phyloP scores from a whole-genome alignment of 176 grass and related monocot species.

The Cymbopogon citratus region DNA sequence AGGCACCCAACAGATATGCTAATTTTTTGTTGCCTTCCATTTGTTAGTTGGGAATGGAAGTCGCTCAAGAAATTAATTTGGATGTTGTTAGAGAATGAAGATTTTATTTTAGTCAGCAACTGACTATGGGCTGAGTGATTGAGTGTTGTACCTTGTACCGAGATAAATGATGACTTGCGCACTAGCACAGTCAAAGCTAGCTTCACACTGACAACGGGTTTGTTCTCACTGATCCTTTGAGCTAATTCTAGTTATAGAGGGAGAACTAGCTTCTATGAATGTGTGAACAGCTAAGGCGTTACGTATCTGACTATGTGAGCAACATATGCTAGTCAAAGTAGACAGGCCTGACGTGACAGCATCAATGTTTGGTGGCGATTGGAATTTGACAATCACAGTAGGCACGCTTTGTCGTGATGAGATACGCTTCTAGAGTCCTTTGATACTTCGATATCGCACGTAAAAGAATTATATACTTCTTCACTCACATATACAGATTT shows the following conservation, averaged over 20 bases:
- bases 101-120: background rate
- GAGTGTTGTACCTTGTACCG: background rate
- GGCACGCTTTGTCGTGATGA: background rate
- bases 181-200: constrained; percentile 4
- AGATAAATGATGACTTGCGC: background rate
- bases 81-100: background rate
- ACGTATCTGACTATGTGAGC: background rate
- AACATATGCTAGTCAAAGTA: background rate
- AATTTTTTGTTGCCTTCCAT: background rate
- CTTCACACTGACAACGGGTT: background rate
- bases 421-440: background rate
- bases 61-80: background rate
- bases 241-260: background rate
- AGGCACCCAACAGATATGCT: background rate
- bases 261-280: background rate
- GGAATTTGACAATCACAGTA: background rate
- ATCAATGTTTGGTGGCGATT: background rate
- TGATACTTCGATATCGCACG: background rate
- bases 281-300: constrained; percentile 1
- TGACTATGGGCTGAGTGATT: background rate
- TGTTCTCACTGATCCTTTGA: background rate
- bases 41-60: background rate
- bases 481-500: background rate
- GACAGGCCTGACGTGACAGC: background rate
- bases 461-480: background rate